A percentile compares a stretch with the other conserved stretches of the same genome.
These are phyloP conservation scores for Trichoderma koningiopsis DNA, from an alignment of 2,329 filamentous ascomycete genomes.

Conservation along the genomic window DNA sequence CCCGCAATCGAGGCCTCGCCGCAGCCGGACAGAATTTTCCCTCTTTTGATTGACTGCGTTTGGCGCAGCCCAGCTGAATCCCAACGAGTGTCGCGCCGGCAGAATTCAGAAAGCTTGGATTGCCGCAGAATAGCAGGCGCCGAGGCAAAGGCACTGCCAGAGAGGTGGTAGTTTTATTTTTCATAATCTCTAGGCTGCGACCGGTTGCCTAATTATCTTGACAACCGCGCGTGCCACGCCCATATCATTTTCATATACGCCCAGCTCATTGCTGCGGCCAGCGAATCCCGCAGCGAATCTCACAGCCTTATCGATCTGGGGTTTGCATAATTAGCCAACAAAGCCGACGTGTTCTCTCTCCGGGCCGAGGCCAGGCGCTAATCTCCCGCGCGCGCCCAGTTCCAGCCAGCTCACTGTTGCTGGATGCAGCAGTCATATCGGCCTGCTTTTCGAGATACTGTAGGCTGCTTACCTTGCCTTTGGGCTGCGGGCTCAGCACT, in stretches of 20 bases:
- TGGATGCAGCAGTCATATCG: neutral
- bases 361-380: neutral
- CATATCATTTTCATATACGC: neutral
- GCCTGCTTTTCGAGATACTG: neutral
- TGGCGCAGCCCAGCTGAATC: neutral
- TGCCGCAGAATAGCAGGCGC: slow-evolving; percentile 4
- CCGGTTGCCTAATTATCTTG: neutral
- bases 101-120: slow-evolving; percentile 1
- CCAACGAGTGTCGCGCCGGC: slow-evolving; percentile 20
- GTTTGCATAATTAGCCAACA: neutral
- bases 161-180: neutral
- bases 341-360: slow-evolving; percentile 10
- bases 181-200: neutral
- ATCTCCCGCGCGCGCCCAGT: neutral
- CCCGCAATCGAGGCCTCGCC: neutral
- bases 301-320: neutral
- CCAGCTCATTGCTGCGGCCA: neutral
- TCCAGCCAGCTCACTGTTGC: neutral
- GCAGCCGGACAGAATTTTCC: slow-evolving; percentile 3
- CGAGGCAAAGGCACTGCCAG: neutral
- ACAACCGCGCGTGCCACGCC: neutral
- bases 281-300: neutral
- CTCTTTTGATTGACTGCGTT: neutral
- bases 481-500: slow-evolving; percentile 14
- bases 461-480: neutral